These are phyloP conservation scores for Odonthalia washingtoniensis DNA, from an alignment of 31 red algal species.

Conservation along the genomic window DNA sequence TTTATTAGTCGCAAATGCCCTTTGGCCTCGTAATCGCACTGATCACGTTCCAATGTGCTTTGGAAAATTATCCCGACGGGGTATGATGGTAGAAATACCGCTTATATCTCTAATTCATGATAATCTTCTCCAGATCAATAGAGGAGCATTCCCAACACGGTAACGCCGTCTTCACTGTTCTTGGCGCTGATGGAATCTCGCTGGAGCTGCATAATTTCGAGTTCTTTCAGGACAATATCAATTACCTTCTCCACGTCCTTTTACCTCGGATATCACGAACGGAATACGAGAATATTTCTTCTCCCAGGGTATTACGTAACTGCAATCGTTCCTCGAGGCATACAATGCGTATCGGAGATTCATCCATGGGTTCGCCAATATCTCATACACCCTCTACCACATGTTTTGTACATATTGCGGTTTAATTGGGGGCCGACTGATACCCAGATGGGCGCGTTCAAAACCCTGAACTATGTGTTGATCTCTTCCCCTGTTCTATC, in stretches of 20 bases:
- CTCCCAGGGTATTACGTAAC: not conserved
- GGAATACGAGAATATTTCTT: not conserved
- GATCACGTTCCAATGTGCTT: constrained; percentile 43
- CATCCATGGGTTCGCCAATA: no score
- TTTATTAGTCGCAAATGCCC: constrained; percentile 40
- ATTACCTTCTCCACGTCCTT: constrained; percentile 20
- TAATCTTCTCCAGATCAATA: constrained; percentile 18
- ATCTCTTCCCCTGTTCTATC: not conserved
- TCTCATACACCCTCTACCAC: no score
- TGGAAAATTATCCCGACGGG: constrained; percentile 39
- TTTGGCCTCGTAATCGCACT: constrained; percentile 56
- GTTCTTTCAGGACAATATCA: constrained; percentile 16
- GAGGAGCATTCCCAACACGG: constrained; percentile 11
- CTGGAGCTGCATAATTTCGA: not conserved
- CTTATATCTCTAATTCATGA: constrained; percentile 36
- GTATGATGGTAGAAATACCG: constrained; percentile 34
- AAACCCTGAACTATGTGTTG: no score
- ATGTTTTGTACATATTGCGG: no score
- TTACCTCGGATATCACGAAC: not conserved
- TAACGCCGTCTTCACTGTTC: not conserved
- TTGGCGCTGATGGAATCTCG: not conserved
- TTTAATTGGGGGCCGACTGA: no score
- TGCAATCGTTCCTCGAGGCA: not conserved
- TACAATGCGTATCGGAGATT: no score
- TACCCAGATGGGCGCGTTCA: no score